phyloP scores from a whole-genome alignment of 805 yeast genomes.

The Cyberlindnera sargentensis region DNA sequence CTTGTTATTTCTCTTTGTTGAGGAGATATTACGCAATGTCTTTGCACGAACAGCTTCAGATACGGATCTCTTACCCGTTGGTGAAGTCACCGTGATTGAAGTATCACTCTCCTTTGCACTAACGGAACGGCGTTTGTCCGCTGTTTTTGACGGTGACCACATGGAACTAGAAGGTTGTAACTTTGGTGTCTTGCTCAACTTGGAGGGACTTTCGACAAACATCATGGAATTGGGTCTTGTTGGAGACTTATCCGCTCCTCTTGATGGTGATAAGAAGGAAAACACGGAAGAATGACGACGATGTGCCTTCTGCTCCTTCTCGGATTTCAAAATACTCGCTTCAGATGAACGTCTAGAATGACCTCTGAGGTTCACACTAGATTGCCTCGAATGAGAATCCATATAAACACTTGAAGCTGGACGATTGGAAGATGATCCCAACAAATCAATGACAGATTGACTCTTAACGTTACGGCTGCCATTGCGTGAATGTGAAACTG shows the following conservation, averaged over 20 bases:
- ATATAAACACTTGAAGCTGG: constrained; percentile 49
- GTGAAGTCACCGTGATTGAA: not conserved
- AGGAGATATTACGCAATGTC: constrained; percentile 45
- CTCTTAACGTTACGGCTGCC: constrained; percentile 15
- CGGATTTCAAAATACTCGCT: constrained; percentile 21
- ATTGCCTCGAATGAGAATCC: constrained; percentile 29
- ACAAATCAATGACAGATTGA: constrained; percentile 26
- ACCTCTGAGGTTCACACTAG: constrained; percentile 25
- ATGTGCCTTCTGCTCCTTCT: constrained; percentile 31
- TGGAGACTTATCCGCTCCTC: constrained; percentile 5
- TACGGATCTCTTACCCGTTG: constrained; percentile 32
- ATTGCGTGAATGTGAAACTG: constrained; percentile 16
- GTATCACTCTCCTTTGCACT: constrained; percentile 37
- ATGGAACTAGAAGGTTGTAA: constrained; percentile 9
- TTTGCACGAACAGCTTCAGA: constrained; percentile 47
- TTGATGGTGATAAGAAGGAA: constrained; percentile 33
- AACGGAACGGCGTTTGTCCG: constrained; percentile 40
- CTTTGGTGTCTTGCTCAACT: constrained; percentile 7
- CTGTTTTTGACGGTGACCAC: constrained; percentile 15
- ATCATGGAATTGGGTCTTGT: constrained; percentile 14
- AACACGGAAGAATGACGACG: constrained; percentile 57
- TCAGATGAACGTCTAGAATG: constrained; percentile 42
- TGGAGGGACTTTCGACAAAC: constrained; percentile 8
- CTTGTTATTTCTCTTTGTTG: constrained; percentile 43
- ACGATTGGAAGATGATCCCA: constrained; percentile 24